Conservation (phyloP, 2,329 filamentous ascomycete genomes). For the Colletotrichum liriopes region DNA sequence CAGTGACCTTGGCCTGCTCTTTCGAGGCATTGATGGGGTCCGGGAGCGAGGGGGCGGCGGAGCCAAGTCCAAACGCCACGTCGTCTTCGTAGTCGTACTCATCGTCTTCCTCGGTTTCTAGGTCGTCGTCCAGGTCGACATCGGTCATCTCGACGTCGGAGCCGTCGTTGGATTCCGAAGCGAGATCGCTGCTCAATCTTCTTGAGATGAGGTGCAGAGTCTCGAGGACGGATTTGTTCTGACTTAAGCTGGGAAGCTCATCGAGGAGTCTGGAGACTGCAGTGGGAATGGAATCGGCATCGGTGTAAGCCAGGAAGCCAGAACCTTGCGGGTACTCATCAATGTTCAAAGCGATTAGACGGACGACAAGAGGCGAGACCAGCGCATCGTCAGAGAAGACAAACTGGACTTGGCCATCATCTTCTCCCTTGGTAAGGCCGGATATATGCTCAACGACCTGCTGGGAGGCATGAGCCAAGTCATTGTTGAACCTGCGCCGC, state of each 20-base stretch:
- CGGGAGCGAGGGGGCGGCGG: conserved; percentile 37
- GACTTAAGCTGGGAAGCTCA: conserved; percentile 59
- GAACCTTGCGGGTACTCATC: conserved; percentile 56
- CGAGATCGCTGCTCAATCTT: conserved; percentile 48
- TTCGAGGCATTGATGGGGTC: conserved; percentile 51
- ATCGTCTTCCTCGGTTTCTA: conserved; percentile 49
- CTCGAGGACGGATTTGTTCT: conserved; percentile 62
- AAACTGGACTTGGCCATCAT: conserved; percentile 82
- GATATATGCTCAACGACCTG: conserved; percentile 66
- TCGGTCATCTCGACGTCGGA: conserved; percentile 45
- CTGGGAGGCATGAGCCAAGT: conserved; percentile 60
- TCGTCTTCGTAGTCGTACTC: conserved; percentile 50
- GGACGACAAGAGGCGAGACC: conserved; percentile 48
- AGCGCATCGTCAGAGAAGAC: conserved; percentile 57
- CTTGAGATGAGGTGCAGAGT: conserved; percentile 45
- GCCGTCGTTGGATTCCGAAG: conserved; percentile 54
- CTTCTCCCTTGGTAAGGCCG: conserved; percentile 72
- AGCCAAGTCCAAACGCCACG: conserved; percentile 53
- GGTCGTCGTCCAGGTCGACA: conserved; percentile 44
- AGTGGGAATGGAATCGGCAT: conserved; percentile 52
- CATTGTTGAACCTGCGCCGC: conserved; percentile 75
- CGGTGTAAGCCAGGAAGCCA: conserved; percentile 61
- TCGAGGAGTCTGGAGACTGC: conserved; percentile 57
- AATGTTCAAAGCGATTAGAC: conserved; percentile 47
- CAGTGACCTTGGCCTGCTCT: conserved; percentile 47